Evolutionary conservation across 257 asterid genomes (phyloP).

Genomic region (Phtheirospermum japonicum): DNA sequence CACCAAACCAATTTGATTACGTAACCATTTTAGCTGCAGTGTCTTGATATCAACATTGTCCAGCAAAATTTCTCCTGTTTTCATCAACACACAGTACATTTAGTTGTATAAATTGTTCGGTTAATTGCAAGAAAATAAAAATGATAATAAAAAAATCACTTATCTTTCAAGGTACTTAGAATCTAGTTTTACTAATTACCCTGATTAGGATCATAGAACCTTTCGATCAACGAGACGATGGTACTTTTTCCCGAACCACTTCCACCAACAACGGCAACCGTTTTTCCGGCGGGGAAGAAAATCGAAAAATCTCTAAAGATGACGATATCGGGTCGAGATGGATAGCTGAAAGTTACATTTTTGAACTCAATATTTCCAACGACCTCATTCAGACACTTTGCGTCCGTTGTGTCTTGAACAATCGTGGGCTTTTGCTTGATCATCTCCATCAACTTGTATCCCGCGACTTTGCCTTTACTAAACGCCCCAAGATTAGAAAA

Average conservation of each 20-base stretch:
- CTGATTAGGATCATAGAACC: conserved; percentile 90
- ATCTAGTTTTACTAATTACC: conserved; percentile 42
- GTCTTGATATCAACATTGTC: conserved; percentile 85
- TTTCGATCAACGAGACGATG: conserved; percentile 80
- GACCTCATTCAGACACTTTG: conserved; percentile 54
- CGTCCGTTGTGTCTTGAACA: conserved; percentile 49
- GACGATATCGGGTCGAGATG: conserved; percentile 92
- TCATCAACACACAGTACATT: too few relatives aligned
- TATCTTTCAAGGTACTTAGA: not conserved
- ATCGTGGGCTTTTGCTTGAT: conserved; percentile 86
- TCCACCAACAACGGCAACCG: conserved; percentile 97
- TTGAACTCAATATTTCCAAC: conserved; percentile 89
- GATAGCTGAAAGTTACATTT: conserved; percentile 87
- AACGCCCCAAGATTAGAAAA: conserved; percentile 94
- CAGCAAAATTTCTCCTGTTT: conserved; percentile 75
- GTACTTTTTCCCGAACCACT: conserved; percentile 99
- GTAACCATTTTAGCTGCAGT: conserved; percentile 78
- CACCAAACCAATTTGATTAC: conserved; percentile 94
- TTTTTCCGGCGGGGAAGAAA: conserved; percentile 96
- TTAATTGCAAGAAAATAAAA: too few relatives aligned
- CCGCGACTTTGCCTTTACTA: conserved; percentile 98
- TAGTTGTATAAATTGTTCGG: too few relatives aligned
- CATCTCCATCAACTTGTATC: conserved; percentile 85
- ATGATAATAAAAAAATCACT: not conserved
- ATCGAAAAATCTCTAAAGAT: conserved; percentile 88